These are phyloP conservation scores for Halenospora varia DNA, from an alignment of 495 filamentous ascomycete species.

Conservation along the genomic window DNA sequence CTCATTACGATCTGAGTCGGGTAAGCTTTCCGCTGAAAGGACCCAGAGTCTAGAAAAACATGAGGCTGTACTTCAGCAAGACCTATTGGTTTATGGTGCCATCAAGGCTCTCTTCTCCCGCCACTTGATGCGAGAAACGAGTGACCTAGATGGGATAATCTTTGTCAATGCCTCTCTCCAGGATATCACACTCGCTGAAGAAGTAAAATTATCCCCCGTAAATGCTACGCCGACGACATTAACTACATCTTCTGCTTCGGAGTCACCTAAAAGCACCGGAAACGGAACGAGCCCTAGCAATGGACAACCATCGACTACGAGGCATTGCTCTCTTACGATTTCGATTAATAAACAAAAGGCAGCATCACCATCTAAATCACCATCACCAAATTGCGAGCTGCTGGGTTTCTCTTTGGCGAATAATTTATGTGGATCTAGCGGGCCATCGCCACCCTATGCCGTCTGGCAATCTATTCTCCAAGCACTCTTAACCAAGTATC, in stretches of 20 bases:
- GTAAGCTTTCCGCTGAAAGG: too few species aligned
- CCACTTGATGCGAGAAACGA: slow-evolving; percentile 43
- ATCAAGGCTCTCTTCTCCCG: slow-evolving; percentile 34
- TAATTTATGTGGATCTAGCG: background rate
- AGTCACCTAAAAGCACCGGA: too few species aligned
- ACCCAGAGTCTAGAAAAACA: background rate
- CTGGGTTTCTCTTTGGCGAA: slow-evolving; percentile 10
- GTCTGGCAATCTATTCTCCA: slow-evolving; percentile 30
- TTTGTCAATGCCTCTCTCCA: slow-evolving; percentile 42
- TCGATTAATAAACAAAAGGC: too few species aligned
- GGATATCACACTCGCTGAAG: background rate
- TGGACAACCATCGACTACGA: too few species aligned
- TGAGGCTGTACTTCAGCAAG: slow-evolving; percentile 1
- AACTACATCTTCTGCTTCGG: too few species aligned
- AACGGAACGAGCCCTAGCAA: too few species aligned
- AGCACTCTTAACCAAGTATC: slow-evolving; percentile 29
- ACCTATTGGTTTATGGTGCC: slow-evolving; percentile 28
- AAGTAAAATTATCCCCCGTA: too few species aligned
- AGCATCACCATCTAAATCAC: too few species aligned
- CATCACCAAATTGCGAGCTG: too few species aligned
- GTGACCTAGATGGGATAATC: slow-evolving; percentile 44
- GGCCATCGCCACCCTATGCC: slow-evolving; percentile 3
- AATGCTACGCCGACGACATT: too few species aligned
- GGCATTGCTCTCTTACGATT: too few species aligned
- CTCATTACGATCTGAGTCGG: too few species aligned